Base-by-base conservation (phyloP, 768 basidiomycete genomes). In the Scleroderma bovista region DNA sequence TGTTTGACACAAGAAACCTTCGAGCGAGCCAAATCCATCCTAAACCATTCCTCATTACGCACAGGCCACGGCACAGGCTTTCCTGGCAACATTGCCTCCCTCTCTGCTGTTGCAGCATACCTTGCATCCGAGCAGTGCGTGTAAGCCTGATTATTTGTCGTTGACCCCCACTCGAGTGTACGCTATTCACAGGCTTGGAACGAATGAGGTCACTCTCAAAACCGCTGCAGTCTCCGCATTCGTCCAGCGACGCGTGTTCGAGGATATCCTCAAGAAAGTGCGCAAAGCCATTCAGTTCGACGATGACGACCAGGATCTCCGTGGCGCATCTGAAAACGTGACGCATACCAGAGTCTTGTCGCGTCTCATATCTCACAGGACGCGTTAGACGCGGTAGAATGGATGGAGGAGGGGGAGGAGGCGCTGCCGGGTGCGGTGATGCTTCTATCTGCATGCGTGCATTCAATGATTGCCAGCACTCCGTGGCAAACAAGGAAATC, bases 391-490 rank as follows among this genome's bases (percentile, higher is more conserved):
- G 48, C 56, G 59, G 29, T 65, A 3, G 60, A 60, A 0, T 77
- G 64, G 49, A 67, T 71, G 65, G 56, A 63, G 11, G 60, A 67
- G 10, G 61, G 62, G 20, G 73, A 77, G 53, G 52, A 44, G 2
- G 56, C 48, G 0, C 46, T 67, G 55, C 55, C 4, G 77, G 76
- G 37, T 39, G 64, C 45, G 13, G 26, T 40, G 12, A 9, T 45
- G 20, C 38, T 17, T 1, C n/a, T n/a, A 17, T 15, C 37, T 45
- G 26, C 13, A 16, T 13, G 17, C 12, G 3, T 10, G 26, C 26
- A 29, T 29, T 29, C 26, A 29, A 9, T 29, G 6, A 12, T 39
- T 13, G 23, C 22, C 46, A 68, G 65, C 55, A 64, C 20, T 39
- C 57, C 3, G 48, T 69, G n/a, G n/a, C 51, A n/a, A 57, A 65